A percentile compares a stretch with the other conserved stretches of the same genome.
phyloP scores from a whole-genome alignment of 2,329 filamentous ascomycete species.

The Curvularia eragrostidis region DNA sequence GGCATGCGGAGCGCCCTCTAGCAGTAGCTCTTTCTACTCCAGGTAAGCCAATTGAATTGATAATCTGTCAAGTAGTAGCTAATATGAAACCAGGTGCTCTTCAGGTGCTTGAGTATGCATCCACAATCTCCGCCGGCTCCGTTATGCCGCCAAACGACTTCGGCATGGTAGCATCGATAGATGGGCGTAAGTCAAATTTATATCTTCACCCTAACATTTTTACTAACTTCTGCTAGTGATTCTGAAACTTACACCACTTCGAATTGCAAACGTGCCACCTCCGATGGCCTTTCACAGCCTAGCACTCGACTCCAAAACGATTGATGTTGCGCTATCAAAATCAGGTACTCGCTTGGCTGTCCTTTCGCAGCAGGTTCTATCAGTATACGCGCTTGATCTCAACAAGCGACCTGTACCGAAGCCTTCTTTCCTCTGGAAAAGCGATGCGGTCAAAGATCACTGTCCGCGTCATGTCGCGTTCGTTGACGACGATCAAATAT shows the following conservation, averaged over 20 bases:
- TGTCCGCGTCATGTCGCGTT: conserved; percentile 58
- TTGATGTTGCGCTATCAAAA: conserved; percentile 75
- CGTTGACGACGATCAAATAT: conserved; percentile 47
- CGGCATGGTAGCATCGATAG: conserved; percentile 82
- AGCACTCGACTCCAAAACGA: conserved; percentile 64
- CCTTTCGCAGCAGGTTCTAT: conserved; percentile 70
- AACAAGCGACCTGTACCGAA: conserved; percentile 60
- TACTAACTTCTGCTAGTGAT: conserved; percentile 50
- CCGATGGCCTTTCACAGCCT: conserved; percentile 89
- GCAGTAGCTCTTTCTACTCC: conserved; percentile 63
- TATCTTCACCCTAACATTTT: conserved; percentile 10
- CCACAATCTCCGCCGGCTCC: conserved; percentile 72
- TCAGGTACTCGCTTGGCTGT: conserved; percentile 65
- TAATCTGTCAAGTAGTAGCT: not conserved
- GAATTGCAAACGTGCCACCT: conserved; percentile 84
- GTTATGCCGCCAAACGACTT: conserved; percentile 74
- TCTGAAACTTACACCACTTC: conserved; percentile 84
- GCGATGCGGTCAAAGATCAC: conserved; percentile 20
- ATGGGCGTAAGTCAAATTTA: conserved; percentile 65
- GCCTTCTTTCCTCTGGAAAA: conserved; percentile 54
- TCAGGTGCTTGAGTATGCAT: conserved; percentile 68
- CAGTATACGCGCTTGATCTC: conserved; percentile 73
- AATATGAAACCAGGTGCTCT: conserved; percentile 53
- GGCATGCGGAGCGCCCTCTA: conserved; percentile 88
- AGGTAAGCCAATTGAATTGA: conserved; percentile 23